phyloP scores from a whole-genome alignment of 2,329 filamentous ascomycete species.

The Penicillium corylophilum region DNA sequence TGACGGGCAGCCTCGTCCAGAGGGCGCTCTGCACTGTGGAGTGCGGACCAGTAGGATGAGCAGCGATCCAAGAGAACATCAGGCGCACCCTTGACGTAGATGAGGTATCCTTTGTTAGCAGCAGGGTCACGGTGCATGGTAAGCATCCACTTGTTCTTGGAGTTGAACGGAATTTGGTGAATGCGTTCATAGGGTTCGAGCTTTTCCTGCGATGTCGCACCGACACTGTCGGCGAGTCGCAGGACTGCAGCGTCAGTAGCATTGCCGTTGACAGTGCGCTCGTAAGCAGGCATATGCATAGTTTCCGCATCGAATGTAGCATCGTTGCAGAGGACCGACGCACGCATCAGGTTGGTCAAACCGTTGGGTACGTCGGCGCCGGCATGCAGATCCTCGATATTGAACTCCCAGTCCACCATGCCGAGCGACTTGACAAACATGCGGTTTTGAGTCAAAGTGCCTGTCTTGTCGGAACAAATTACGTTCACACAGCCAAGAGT shows the following conservation, averaged over 20 bases:
- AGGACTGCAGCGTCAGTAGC: constrained; percentile 75
- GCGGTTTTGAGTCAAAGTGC: constrained; percentile 60
- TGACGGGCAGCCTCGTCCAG: constrained; percentile 51
- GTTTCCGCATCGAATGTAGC: constrained; percentile 71
- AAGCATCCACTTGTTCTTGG: constrained; percentile 82
- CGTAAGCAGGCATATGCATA: constrained; percentile 56
- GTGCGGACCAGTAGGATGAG: constrained; percentile 56
- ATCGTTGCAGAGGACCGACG: constrained; percentile 71
- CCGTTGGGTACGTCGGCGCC: constrained; percentile 34
- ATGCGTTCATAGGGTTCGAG: constrained; percentile 60
- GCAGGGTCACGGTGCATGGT: constrained; percentile 47
- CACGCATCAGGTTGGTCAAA: constrained; percentile 59
- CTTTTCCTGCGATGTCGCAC: constrained; percentile 57
- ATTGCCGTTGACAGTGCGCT: constrained; percentile 69
- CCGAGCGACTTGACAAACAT: constrained; percentile 59
- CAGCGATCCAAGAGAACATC: constrained; percentile 70
- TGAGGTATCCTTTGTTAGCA: constrained; percentile 30
- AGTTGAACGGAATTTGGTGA: constrained; percentile 74
- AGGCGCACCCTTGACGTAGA: constrained; percentile 71
- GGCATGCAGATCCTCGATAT: constrained; percentile 16
- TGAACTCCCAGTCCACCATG: constrained; percentile 26
- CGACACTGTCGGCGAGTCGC: constrained; percentile 66
- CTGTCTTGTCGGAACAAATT: constrained; percentile 77
- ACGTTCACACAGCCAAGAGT: constrained; percentile 73
- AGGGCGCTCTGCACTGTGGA: constrained; percentile 53